Conservation (phyloP, 2,329 filamentous ascomycete genomes). For the Akanthomyces uredinophilus region DNA sequence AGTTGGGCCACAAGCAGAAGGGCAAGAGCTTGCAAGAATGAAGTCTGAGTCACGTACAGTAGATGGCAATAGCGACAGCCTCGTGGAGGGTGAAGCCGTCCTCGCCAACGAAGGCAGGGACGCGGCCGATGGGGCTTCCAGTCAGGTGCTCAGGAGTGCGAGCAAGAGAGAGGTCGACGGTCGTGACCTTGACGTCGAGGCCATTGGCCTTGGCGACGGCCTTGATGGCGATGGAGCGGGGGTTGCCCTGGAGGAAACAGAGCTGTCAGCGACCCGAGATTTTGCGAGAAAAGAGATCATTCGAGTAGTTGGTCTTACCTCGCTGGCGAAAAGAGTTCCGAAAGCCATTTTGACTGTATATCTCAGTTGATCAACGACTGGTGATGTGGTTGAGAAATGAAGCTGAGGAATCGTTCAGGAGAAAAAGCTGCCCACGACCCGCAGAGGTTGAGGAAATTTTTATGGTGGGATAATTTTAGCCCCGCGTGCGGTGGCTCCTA, state of each 20-base stretch:
- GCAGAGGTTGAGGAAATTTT: slow-evolving; percentile 29
- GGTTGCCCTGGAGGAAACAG: slow-evolving; percentile 62
- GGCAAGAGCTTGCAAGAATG: slow-evolving; percentile 15
- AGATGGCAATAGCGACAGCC: slow-evolving; percentile 92
- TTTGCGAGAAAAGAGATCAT: slow-evolving; percentile 15
- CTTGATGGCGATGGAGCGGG: slow-evolving; percentile 81
- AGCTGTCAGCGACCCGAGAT: slow-evolving; percentile 29
- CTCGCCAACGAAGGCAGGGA: slow-evolving; percentile 86
- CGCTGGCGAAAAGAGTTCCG: slow-evolving; percentile 90
- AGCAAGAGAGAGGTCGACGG: slow-evolving; percentile 61
- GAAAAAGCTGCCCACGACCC: slow-evolving; percentile 21
- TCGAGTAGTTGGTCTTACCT: slow-evolving; percentile 48
- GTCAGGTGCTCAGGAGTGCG: slow-evolving; percentile 69
- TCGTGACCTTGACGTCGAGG: slow-evolving; percentile 81
- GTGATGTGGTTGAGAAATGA: slow-evolving; percentile 22
- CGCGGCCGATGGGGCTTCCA: slow-evolving; percentile 81
- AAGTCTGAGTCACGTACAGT: slow-evolving; percentile 65
- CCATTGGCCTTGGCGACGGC: slow-evolving; percentile 97
- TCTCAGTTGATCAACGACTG: slow-evolving; percentile 22
- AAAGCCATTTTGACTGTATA: slow-evolving; percentile 72
- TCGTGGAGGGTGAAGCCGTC: slow-evolving; percentile 89
- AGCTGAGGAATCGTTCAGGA: slow-evolving; percentile 23
- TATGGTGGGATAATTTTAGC: slow-evolving; percentile 26
- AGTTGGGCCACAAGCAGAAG: slow-evolving; percentile 24
- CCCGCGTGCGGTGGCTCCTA: slow-evolving; percentile 28